Conservation (phyloP, 768 basidiomycete genomes). For the Mycena vulgaris region DNA sequence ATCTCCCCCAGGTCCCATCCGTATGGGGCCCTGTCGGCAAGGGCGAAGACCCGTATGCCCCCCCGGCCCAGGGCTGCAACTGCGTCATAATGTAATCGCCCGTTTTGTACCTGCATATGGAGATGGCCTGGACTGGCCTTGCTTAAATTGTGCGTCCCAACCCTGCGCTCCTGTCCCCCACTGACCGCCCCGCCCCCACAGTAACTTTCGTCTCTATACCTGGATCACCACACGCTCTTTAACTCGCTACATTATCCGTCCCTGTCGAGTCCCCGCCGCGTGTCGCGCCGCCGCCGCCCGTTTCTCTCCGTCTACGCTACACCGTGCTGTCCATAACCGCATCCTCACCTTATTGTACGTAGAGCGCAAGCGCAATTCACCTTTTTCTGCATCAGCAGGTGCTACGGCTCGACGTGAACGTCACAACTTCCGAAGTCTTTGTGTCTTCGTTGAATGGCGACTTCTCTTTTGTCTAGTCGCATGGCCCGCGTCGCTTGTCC, state of each 20-base stretch:
- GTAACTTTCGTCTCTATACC: conserved; percentile 13
- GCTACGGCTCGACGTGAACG: too few species aligned
- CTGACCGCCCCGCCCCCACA: not conserved
- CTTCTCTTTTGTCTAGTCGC: too few species aligned
- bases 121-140: conserved; percentile 33
- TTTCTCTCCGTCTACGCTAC: conserved; percentile 1
- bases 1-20: conserved; percentile 78
- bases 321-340: not conserved
- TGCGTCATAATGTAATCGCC: conserved; percentile 77
- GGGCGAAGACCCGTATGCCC: conserved; percentile 94
- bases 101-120: conserved; percentile 29
- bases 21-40: conserved; percentile 95
- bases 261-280: not conserved
- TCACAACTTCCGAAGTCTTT: too few species aligned
- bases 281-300: not conserved
- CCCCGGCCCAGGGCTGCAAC: conserved; percentile 81
- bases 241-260: not conserved
- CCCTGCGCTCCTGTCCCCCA: not conserved
- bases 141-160: conserved; percentile 37
- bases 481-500: too few species aligned
- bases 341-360: conserved; percentile 2
- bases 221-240: conserved; percentile 23
- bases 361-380: conserved; percentile 18
- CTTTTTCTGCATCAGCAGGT: not conserved
- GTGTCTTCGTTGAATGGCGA: too few species aligned